A percentile compares a stretch with the other conserved stretches of the same genome.
phyloP scores from a whole-genome alignment of 202 grass and related monocot genomes.

The Saccharum hybrid region DNA sequence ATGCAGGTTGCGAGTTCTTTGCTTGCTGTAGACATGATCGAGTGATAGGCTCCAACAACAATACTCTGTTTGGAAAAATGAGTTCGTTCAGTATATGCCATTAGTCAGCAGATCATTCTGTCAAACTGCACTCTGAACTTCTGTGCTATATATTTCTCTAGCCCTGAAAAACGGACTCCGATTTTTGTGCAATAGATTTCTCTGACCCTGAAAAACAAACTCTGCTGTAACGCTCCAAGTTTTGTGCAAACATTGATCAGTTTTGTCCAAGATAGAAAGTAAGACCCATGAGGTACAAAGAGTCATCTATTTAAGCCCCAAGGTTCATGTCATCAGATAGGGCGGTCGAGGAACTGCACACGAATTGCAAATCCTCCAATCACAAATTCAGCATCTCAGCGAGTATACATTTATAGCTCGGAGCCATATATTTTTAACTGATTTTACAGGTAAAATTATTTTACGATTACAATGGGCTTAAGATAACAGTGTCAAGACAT shows the following conservation, averaged over 20 bases:
- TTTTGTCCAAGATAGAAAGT: too few relatives aligned
- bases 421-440: background rate
- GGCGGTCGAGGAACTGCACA: background rate
- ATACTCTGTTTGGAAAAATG: background rate
- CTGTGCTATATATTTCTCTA: too few relatives aligned
- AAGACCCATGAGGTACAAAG: background rate
- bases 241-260: too few relatives aligned
- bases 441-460: constrained; percentile 15
- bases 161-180: too few relatives aligned
- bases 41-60: background rate
- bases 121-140: too few relatives aligned
- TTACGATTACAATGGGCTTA: background rate
- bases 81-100: background rate
- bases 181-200: too few relatives aligned
- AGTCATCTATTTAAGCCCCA: constrained; percentile 4
- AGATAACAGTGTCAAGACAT: background rate
- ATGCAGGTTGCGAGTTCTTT: background rate
- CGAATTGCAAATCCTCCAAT: background rate
- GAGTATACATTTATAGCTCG: too few relatives aligned
- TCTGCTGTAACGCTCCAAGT: too few relatives aligned
- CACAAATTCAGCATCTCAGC: background rate
- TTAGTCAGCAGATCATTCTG: too few relatives aligned
- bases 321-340: background rate
- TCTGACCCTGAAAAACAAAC: too few relatives aligned
- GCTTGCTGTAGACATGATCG: too few relatives aligned